Evolutionary conservation across 768 basidiomycete genomes (phyloP).

Genomic region (Boletus rex-veris): DNA sequence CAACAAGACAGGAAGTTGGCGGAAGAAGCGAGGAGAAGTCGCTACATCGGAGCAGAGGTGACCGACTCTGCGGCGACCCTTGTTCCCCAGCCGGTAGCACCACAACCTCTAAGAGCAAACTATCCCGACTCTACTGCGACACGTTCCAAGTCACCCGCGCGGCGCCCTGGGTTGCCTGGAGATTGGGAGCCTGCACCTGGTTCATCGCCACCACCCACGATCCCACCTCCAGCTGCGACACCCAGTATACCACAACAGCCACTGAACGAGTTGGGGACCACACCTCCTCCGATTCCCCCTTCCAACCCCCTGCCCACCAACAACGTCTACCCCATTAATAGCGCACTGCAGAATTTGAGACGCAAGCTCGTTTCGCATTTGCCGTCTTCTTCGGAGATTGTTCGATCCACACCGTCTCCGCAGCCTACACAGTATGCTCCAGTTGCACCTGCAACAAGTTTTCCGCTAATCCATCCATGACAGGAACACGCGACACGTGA

Average conservation of each 20-base stretch:
- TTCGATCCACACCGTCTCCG: conserved; percentile 12
- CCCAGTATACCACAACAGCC: conserved; percentile 5
- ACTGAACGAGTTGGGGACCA: neutral
- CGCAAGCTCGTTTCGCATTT: conserved; percentile 25
- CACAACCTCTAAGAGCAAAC: conserved; percentile 7
- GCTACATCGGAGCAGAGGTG: conserved; percentile 19
- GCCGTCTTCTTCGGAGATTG: conserved; percentile 17
- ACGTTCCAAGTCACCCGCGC: conserved; percentile 21
- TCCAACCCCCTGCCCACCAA: conserved; percentile 6
- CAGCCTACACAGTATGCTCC: conserved; percentile 18
- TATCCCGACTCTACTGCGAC: neutral
- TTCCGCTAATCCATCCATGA: neutral
- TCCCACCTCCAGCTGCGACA: neutral
- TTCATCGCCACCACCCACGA: conserved; percentile 7
- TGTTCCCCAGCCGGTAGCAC: conserved; percentile 13
- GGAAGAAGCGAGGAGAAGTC: conserved; percentile 39
- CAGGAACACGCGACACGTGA: conserved; percentile 30
- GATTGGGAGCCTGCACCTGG: conserved; percentile 20
- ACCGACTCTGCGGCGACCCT: conserved; percentile 3
- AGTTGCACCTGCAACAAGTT: neutral
- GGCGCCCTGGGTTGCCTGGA: conserved; percentile 18
- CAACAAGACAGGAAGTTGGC: conserved; percentile 59
- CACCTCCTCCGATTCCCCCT: neutral
- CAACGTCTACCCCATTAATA: conserved; percentile 8
- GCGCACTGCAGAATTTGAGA: conserved; percentile 24